Base-by-base conservation (phyloP, 257 asterid genomes). In the Plectranthus barbatus region DNA sequence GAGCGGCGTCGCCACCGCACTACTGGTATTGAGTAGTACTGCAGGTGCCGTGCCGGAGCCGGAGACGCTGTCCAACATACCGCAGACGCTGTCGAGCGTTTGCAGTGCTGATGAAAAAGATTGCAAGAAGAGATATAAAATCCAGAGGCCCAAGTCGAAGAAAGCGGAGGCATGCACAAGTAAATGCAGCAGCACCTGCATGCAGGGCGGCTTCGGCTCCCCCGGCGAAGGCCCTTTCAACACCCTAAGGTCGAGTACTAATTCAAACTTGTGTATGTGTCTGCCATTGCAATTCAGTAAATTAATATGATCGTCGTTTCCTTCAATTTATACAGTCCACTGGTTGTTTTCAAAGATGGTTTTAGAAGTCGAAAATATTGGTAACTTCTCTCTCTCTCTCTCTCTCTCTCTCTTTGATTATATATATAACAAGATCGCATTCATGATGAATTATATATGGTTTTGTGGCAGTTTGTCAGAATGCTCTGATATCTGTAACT, bases 211-310 rank as follows among this genome's bases (percentile, higher is more conserved):
- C 0, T 67, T 48, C 57, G 96, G 97, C 15, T 67, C 96, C 40
- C 93, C 96, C 21, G 97, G 98, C 10, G 98, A 92, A 79, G 97
- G 98, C 64, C 98, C 98, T 50, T 77, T 92, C 2, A 92, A 82
- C 40, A 77, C 82, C 4, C 75, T 93, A 55, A 86, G 88, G 96
- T 88, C n/a, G n/a, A n/a, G n/a, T n/a, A n/a, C n/a, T n/a, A n/a
- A n/a, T n/a, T n/a, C n/a, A n/a, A n/a, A n/a, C n/a, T n/a, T n/a
- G n/a, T n/a, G n/a, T n/a, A n/a, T n/a, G n/a, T n/a, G n/a, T n/a
- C n/a, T n/a, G n/a, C n/a, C n/a, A n/a, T n/a, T n/a, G n/a, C n/a
- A n/a, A n/a, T n/a, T n/a, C n/a, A n/a, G n/a, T n/a, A n/a, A n/a
- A n/a, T n/a, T n/a, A n/a, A n/a, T n/a, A n/a, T n/a, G n/a, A n/a